phyloP scores from a whole-genome alignment of 2,329 filamentous ascomycete genomes.

The Aspergillus neotritici region DNA sequence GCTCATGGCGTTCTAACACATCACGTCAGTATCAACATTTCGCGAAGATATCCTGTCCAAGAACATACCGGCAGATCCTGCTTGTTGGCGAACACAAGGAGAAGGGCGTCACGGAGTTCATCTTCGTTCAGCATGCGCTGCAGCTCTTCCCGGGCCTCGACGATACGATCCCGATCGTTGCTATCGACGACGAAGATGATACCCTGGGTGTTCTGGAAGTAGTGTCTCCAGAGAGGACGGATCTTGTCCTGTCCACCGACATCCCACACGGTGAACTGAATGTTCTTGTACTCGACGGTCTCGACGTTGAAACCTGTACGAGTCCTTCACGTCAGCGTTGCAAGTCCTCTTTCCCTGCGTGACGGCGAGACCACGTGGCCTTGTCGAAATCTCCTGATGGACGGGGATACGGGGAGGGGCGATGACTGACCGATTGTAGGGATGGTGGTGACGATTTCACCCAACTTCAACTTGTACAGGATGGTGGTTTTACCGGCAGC shows the following conservation, averaged over 20 bases:
- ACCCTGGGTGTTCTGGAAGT: slow-evolving; percentile 99
- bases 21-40: slow-evolving; percentile 25
- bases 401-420: slow-evolving; percentile 4
- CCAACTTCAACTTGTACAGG: slow-evolving; percentile 99
- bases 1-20: slow-evolving; percentile 89
- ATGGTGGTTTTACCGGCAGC: slow-evolving; percentile 99
- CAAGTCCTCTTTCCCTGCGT: no score
- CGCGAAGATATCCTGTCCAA: neutral
- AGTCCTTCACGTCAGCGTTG: slow-evolving; percentile 9
- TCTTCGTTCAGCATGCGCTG: slow-evolving; percentile 99
- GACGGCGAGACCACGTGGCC: no score
- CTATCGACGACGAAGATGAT: slow-evolving; percentile 99
- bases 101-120: slow-evolving; percentile 92
- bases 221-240: slow-evolving; percentile 97
- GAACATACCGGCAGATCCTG: slow-evolving; percentile 88
- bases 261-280: slow-evolving; percentile 99
- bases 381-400: neutral
- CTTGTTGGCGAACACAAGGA: slow-evolving; percentile 99
- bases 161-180: slow-evolving; percentile 96
- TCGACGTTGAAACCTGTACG: slow-evolving; percentile 92
- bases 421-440: slow-evolving; percentile 80
- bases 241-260: slow-evolving; percentile 99
- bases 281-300: slow-evolving; percentile 99
- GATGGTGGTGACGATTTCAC: slow-evolving; percentile 96
- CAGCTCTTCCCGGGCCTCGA: slow-evolving; percentile 93